Evolutionary conservation across 441 rosid species (phyloP), one percentile per base, ranked within the genome.

Genomic region (Croton laevigatus): DNA sequence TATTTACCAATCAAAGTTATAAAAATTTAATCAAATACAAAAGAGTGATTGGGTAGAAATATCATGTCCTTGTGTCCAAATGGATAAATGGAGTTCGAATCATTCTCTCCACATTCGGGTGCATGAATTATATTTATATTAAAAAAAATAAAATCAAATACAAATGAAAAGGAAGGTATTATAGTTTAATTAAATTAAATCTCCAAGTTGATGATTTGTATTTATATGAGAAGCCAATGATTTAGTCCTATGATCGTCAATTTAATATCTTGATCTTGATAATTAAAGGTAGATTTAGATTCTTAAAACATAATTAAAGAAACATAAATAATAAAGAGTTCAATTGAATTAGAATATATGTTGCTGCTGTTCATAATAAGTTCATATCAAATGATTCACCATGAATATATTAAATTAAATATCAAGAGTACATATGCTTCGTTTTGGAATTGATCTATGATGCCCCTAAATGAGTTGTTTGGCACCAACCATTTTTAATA

Each of bases 391-490:
- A 48, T 48, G 17, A 12, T 48, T 48, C 0, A 48, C 6, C 6
- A 10, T 13, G 4, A 10, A 3, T 11, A 2, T 46, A 13, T 46
- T 9, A 13, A 61, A 13, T 59, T 6, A 5, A 7, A 23, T 36
- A 12, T 9, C 17, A 10, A n/a, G 32, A 46, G 17, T 65, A 48
- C 52, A 57, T 57, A 69, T 58, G 59, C 60, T 57, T 9, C 20
- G 20, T 37, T 37, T 57, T 17, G 70, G 65, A n/a, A 45, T 27
- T 59, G 36, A 74, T 48, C 46, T 58, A 58, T 58, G 57, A 65
- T 65, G 49, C 71, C 46, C 46, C 58, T 27, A 64, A 58, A 55
- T 68, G 72, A 77, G 76, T 72, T 71, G 75, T 66, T 65, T 8
- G 45, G 70, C 73, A 77, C 76, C 77, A 69, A 27, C 58, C 52